Evolutionary conservation across 768 basidiomycete species (phyloP).

Genomic region (Tylopilus vinaceipallidus): DNA sequence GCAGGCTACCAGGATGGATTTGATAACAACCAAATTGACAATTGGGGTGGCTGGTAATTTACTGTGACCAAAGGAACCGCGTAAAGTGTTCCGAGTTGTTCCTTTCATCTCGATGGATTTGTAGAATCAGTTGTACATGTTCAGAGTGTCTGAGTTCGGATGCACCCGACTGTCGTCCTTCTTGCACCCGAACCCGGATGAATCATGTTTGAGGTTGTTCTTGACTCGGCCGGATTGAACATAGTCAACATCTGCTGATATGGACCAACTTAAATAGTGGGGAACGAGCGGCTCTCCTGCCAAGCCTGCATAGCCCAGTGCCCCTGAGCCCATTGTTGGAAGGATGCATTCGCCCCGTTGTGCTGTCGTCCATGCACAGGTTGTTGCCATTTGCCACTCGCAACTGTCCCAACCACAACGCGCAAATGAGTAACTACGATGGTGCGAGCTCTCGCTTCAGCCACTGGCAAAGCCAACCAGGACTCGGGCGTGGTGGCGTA

Average conservation of each 20-base stretch:
- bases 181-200: background rate
- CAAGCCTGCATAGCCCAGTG: background rate
- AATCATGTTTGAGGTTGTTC: background rate
- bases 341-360: background rate
- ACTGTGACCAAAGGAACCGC: background rate
- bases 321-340: slow-evolving; percentile 1
- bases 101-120: slow-evolving; percentile 13
- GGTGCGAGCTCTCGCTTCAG: background rate
- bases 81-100: background rate
- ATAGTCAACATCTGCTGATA: too few species aligned
- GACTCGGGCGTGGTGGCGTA: background rate
- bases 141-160: background rate
- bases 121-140: slow-evolving; percentile 10
- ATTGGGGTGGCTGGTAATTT: slow-evolving; percentile 10
- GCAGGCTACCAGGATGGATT: slow-evolving; percentile 34
- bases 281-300: background rate
- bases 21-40: slow-evolving; percentile 4
- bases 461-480: background rate
- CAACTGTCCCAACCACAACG: background rate
- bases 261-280: too few species aligned
- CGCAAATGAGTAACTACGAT: slow-evolving; percentile 8
- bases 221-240: background rate
- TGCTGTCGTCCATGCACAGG: background rate
- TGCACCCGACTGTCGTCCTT: background rate
- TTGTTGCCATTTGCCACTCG: background rate